Base-by-base conservation (phyloP, 2,329 filamentous ascomycete species). In the Hypomyces perniciosus region DNA sequence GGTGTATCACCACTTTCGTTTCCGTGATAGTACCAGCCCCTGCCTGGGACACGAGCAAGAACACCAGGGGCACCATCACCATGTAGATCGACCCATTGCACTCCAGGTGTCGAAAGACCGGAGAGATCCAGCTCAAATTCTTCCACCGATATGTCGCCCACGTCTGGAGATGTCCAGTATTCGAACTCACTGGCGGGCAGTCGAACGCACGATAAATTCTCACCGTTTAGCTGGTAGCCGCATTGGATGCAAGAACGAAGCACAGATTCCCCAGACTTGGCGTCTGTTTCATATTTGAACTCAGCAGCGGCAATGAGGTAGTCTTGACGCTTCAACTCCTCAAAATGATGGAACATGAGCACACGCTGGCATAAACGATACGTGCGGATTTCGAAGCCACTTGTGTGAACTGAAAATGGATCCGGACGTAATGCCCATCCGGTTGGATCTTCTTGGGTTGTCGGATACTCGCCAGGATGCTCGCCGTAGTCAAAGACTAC, bases 401-500 rank as follows among this genome's bases (percentile, higher is more conserved):
- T 3, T 1, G 42, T 35, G 31, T 51, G 59, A 1, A 40, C 31
- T 1, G 66, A 69, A 46, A 68, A 68, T 1, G 64, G 52, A 52
- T 69, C 65, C n/a, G 31, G 6, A 0, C 67, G 58, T 7, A 26
- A 9, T 1, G 9, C 6, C 64, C 65, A 67, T 20, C 20, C 20
- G 3, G 20, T 20, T 20, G 20, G 20, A 13, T 9, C 8, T 26
- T 27, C 40, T 26, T 28, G n/a, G 8, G n/a, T 26, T 42, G 20
- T 56, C n/a, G 63, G 63, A 6, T 28, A 13, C 2, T 47, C 34
- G 5, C 7, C 4, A 46, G 61, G 51, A 44, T 69, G 65, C 29
- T 69, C 65, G 7, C 66, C 66, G 41, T 68, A 68, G 54, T 68
- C 67, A 31, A 69, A 61, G 5, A 68, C 61, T 1, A 66, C 46